Evolutionary conservation across 768 basidiomycete genomes (phyloP), one percentile per base, ranked within the genome.

Genomic region (Agrocybe chaxingu): DNA sequence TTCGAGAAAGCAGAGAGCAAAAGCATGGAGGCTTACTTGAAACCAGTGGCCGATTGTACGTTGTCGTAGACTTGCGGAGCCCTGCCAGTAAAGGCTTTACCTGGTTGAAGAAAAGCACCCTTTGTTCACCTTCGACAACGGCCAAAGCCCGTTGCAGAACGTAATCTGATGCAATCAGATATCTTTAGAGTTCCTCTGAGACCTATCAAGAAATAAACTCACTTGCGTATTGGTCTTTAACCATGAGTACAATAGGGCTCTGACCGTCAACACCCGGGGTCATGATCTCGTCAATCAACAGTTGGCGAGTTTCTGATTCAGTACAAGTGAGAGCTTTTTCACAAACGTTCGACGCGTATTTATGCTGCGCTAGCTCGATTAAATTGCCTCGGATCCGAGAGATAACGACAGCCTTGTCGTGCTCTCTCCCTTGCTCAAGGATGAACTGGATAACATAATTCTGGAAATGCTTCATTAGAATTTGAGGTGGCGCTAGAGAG

Each of bases 361-460:
- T 96, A 65, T 92, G 92, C 46, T 84, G 80, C 1, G 92, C 80
- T 78, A 95, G 82, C 53, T 76, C 73, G 38, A 94, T 65, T 65
- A 98, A 78, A 60, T 90, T 85, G 3, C 91, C 91, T 7, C 77
- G 80, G 45, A 98, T 76, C 56, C 82, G 81, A 10, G 72, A 67
- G 48, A 93, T 75, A 34, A 97, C 79, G 48, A 77, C 69, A 2
- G 75, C 71, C 45, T 80, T 80, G 62, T 98, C 95, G 9, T 82
- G 75, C 0, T 76, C 74, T 49, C 75, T 75, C 4, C 94, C 93
- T 57, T 87, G 78, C 62, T 92, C 89, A 31, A 98, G 79, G 49
- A 98, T 79, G 63, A 90, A 96, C 66, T 98, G 96, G 42, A 97
- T 82, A 32, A 98, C 96, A 68, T 97, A 98, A 63, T 96, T 93